These are phyloP conservation scores for Beauveria pseudobassiana DNA, from an alignment of 2,329 filamentous ascomycete species.

Conservation along the genomic window DNA sequence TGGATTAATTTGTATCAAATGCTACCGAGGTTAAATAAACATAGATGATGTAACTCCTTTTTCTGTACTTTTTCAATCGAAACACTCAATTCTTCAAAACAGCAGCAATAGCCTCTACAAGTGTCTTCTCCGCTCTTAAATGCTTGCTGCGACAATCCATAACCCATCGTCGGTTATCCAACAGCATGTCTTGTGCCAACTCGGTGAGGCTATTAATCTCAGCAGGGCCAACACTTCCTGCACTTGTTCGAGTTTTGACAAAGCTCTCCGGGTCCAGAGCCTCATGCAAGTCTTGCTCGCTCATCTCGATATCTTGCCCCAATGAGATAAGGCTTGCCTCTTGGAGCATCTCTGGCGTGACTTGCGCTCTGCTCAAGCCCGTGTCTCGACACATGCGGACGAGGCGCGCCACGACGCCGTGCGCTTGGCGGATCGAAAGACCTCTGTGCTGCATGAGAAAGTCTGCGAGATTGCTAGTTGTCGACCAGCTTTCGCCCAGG, in stretches of 20 bases:
- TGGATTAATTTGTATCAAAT: too few species aligned
- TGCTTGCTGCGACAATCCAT: background rate
- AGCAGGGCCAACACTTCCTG: constrained; percentile 5
- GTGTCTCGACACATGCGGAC: constrained; percentile 9
- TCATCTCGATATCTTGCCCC: constrained; percentile 1
- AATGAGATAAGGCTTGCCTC: constrained; percentile 5
- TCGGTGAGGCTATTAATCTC: background rate
- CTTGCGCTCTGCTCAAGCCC: background rate
- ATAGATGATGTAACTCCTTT: background rate
- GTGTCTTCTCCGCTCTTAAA: background rate
- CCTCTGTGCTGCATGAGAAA: constrained; percentile 9
- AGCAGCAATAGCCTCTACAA: background rate
- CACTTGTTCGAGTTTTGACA: constrained; percentile 6
- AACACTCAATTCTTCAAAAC: background rate
- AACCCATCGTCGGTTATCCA: constrained; percentile 4
- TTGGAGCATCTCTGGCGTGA: background rate
- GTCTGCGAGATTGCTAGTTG: constrained; percentile 12
- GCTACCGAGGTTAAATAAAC: background rate
- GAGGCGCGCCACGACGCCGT: constrained; percentile 10
- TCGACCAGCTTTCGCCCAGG: constrained; percentile 11
- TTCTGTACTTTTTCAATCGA: background rate
- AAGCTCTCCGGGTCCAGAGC: constrained; percentile 10
- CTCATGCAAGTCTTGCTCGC: background rate
- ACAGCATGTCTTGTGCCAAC: constrained; percentile 1
- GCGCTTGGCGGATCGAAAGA: constrained; percentile 11